These are phyloP conservation scores for Pyricularia sp. DNA, from an alignment of 2,329 filamentous ascomycete species.

Conservation along the genomic window DNA sequence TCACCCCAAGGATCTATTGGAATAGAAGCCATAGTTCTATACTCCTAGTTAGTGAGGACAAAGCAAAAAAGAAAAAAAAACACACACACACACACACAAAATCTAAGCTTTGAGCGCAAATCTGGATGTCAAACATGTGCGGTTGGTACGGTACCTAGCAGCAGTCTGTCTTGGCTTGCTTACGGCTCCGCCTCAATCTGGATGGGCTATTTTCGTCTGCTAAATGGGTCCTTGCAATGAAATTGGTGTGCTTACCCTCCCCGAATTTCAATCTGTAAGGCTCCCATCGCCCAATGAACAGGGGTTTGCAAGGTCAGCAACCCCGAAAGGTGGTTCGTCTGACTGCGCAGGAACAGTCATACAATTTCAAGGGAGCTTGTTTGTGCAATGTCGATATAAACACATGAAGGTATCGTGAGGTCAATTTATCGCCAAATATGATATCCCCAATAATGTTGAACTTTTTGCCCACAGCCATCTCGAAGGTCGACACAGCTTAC, in stretches of 20 bases:
- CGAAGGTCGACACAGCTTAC: not conserved
- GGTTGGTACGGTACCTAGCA: not conserved
- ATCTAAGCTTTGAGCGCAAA: too few relatives aligned
- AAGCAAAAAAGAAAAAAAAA: too few relatives aligned
- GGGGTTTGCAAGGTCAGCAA: not conserved
- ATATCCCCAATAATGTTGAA: not conserved
- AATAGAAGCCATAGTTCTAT: too few relatives aligned
- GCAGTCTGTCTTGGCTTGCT: not conserved
- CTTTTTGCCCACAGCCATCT: not conserved
- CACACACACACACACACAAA: too few relatives aligned
- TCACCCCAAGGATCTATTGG: too few relatives aligned
- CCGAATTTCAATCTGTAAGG: not conserved
- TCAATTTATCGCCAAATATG: not conserved
- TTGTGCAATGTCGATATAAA: not conserved
- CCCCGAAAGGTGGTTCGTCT: not conserved
- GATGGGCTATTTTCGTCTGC: not conserved
- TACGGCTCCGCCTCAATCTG: not conserved
- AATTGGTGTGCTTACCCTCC: not conserved
- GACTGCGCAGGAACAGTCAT: not conserved
- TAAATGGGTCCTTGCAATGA: not conserved
- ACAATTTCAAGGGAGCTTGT: not conserved
- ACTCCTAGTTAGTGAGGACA: too few relatives aligned
- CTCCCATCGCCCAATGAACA: not conserved
- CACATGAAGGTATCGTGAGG: not conserved
- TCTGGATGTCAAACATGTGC: too few relatives aligned